phyloP scores from a whole-genome alignment of 345 rosid species.

The Combretum micranthum region DNA sequence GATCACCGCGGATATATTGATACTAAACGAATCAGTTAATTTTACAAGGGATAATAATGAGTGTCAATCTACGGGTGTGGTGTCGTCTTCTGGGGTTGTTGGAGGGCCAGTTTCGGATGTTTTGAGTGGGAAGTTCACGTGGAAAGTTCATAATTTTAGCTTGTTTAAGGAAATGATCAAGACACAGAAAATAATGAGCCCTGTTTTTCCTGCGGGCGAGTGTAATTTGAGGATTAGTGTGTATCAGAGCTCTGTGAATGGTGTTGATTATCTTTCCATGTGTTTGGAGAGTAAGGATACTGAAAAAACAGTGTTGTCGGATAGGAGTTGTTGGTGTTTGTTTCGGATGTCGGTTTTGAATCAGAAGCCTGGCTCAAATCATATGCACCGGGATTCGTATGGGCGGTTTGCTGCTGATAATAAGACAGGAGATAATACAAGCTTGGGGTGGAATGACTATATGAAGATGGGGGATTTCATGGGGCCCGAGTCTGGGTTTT shows the following conservation, averaged over 20 bases:
- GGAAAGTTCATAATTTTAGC: constrained; percentile 97
- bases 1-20: constrained; percentile 84
- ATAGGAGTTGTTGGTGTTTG: constrained; percentile 98
- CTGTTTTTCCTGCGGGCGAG: constrained; percentile 95
- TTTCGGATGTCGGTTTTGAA: constrained; percentile 94
- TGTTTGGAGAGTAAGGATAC: constrained; percentile 97
- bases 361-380: constrained; percentile 81
- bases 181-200: constrained; percentile 98
- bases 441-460: constrained; percentile 96
- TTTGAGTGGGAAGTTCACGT: constrained; percentile 85
- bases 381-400: constrained; percentile 87
- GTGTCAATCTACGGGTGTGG: constrained; percentile 35
- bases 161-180: constrained; percentile 94
- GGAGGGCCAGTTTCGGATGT: constrained; percentile 75
- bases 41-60: constrained; percentile 79
- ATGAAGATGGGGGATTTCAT: constrained; percentile 92
- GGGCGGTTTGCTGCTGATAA: constrained; percentile 94
- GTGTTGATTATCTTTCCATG: constrained; percentile 83
- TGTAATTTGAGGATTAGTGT: constrained; percentile 92
- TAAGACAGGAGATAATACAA: constrained; percentile 92
- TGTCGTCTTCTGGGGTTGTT: constrained; percentile 43
- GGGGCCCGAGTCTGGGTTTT: constrained; percentile 62
- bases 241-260: constrained; percentile 79
- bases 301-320: constrained; percentile 54
- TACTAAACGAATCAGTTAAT: constrained; percentile 76